phyloP scores from a whole-genome alignment of 1,284 basidiomycete species.

The Fomitopsis betulina region DNA sequence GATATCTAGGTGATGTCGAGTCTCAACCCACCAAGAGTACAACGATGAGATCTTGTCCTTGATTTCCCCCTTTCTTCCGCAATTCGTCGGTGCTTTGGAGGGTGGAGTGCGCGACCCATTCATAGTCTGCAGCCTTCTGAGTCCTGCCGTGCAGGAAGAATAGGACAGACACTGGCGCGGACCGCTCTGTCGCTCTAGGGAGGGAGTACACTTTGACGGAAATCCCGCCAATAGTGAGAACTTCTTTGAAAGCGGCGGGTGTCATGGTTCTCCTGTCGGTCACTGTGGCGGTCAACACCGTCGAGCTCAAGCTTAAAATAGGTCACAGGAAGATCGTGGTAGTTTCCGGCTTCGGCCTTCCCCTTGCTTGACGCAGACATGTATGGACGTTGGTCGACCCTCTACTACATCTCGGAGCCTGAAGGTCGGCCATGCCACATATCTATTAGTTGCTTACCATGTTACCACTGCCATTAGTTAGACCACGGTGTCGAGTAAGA shows the following conservation, averaged over 20 bases:
- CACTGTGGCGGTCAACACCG: neutral
- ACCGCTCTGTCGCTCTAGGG: constrained; percentile 15
- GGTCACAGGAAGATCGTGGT: no score
- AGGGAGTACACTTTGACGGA: constrained; percentile 36
- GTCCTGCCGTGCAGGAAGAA: constrained; percentile 63
- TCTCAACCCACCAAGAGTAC: constrained; percentile 46
- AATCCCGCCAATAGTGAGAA: constrained; percentile 41
- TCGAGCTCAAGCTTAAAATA: no score
- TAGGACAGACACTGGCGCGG: constrained; percentile 39
- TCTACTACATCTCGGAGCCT: no score
- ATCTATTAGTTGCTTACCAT: no score
- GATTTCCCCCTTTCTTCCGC: constrained; percentile 17
- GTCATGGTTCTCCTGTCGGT: neutral
- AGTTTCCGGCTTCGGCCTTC: no score
- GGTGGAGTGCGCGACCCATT: constrained; percentile 24
- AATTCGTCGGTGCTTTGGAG: constrained; percentile 22
- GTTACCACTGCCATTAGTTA: no score
- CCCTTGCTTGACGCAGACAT: no score
- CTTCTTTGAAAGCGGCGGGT: constrained; percentile 21
- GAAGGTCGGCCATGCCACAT: no score
- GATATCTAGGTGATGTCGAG: constrained; percentile 1
- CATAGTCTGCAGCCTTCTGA: constrained; percentile 24
- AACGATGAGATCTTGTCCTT: constrained; percentile 42
- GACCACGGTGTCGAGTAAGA: no score
- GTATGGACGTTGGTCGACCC: no score